These are phyloP conservation scores for Biancaea sappan DNA, from an alignment of 306 rosid genomes.

Conservation along the genomic window DNA sequence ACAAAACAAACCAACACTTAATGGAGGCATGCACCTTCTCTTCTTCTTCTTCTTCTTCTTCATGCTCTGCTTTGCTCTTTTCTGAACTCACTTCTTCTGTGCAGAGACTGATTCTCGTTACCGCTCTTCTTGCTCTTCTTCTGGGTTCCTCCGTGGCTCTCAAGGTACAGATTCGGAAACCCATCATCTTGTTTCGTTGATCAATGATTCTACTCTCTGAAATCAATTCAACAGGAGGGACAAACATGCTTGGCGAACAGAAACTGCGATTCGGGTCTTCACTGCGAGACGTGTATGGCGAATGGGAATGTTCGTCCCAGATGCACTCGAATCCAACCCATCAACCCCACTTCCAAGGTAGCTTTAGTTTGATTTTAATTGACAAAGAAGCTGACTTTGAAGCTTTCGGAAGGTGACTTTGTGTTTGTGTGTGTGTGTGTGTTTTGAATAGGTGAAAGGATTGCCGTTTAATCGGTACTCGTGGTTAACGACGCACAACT, in stretches of 20 bases:
- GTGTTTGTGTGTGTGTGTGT: background rate
- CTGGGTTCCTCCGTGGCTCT: conserved; percentile 57
- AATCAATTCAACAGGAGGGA: conserved; percentile 55
- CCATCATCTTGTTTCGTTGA: background rate
- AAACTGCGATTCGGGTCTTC: conserved; percentile 71
- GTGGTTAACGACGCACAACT: conserved; percentile 89
- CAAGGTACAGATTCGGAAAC: conserved; percentile 44
- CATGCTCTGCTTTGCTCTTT: conserved; percentile 35
- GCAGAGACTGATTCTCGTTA: conserved; percentile 42
- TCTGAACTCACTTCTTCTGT: conserved; percentile 29
- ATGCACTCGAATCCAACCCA: conserved; percentile 80
- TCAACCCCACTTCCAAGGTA: conserved; percentile 67
- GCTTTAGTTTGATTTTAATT: too few relatives aligned
- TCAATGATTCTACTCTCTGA: background rate
- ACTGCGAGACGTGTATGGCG: conserved; percentile 84
- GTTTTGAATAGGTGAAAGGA: conserved; percentile 59
- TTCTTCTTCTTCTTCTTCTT: background rate
- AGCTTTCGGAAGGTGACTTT: too few relatives aligned
- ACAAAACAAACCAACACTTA: background rate
- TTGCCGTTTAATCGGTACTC: conserved; percentile 86
- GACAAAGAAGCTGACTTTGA: too few relatives aligned
- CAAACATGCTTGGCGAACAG: conserved; percentile 52
- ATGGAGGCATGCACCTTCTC: conserved; percentile 42
- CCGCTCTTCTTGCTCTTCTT: conserved; percentile 47
- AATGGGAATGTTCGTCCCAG: conserved; percentile 68